Base-by-base conservation (phyloP, 2,329 filamentous ascomycete genomes). In the Didymella keratinophila region DNA sequence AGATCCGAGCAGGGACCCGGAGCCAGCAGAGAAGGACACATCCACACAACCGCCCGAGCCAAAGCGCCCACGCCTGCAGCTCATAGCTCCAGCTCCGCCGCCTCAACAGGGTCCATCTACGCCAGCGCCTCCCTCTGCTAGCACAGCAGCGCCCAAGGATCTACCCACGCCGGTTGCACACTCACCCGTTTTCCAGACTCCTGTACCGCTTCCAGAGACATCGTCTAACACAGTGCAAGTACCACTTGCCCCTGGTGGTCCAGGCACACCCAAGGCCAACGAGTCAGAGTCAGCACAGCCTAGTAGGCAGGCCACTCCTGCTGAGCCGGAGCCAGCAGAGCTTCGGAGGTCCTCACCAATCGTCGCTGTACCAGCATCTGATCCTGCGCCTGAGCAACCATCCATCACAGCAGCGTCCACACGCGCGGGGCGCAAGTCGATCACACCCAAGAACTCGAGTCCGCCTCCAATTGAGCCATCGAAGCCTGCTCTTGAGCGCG, bases 231-330 rank as follows among this genome's bases (percentile, higher is more conserved):
- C 70, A 18, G 59, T 74, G 1, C 77, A 67, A 65, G 72, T 82
- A 12, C 79, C 82, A 32, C 76, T 81, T 28, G 80, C 79, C 37
- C 80, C 80, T 39, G 79, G 78, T 36, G 78, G 78, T 11, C 76
- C 75, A 23, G 67, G 68, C 51, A 76, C 74, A 4, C 70, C 72
- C 28, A 69, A 67, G 43, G 36, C 52, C 51, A 42, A 34, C 57
- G 45, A 71, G 61, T 25, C 62, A 32, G 45, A 62, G 34, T 43
- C 59, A 14, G 54, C 44, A 48, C 34, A 52, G 34, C 30, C 56
- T 6, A 67, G 58, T 43, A 45, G 67, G 46, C 51, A 68, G 23
- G 43, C 63, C 49, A 68, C 69, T 21, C 69, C 68, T 23, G 39
- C 57, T 20, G 53, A 60, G 28, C 43, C 62, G 18, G 66, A 66